phyloP scores from a whole-genome alignment of 192 early-diverging fungal genomes.

The Gonapodya prolifera region DNA sequence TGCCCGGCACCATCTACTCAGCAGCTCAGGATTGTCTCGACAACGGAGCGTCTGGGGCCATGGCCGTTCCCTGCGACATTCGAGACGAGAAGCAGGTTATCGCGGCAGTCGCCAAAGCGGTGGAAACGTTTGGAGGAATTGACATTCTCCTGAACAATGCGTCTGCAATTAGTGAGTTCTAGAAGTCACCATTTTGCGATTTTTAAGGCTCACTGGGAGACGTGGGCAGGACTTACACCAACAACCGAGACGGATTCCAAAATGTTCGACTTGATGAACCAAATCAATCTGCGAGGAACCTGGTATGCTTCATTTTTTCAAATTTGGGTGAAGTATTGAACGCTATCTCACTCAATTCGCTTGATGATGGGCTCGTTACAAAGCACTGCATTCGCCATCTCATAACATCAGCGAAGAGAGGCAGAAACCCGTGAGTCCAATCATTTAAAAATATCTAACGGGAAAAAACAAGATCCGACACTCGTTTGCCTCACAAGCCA shows the following conservation, averaged over 20 bases:
- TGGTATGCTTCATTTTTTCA: no score
- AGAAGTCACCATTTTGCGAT: constrained; percentile 10
- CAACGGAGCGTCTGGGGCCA: constrained; percentile 49
- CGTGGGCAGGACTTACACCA: no score
- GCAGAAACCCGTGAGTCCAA: no score
- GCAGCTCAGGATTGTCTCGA: constrained; percentile 30
- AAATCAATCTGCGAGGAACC: constrained; percentile 74
- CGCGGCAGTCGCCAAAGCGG: constrained; percentile 50
- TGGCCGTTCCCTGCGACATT: constrained; percentile 73
- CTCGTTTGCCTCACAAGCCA: constrained; percentile 54
- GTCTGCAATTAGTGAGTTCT: constrained; percentile 47
- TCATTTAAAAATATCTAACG: no score
- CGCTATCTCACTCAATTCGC: background rate
- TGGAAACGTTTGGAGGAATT: constrained; percentile 13
- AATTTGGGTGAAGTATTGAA: constrained; percentile 6
- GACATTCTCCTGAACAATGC: constrained; percentile 71
- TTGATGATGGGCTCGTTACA: constrained; percentile 60
- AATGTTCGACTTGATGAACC: constrained; percentile 47
- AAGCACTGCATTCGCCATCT: constrained; percentile 58
- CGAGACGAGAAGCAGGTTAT: constrained; percentile 63
- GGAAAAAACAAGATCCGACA: constrained; percentile 61
- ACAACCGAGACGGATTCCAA: no score
- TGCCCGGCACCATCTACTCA: constrained; percentile 73
- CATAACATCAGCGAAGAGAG: constrained; percentile 33
- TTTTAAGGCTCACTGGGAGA: no score